Evolutionary conservation across 345 rosid genomes (phyloP), one percentile per base, ranked within the genome.

Genomic region (Euphorbia peplus): DNA sequence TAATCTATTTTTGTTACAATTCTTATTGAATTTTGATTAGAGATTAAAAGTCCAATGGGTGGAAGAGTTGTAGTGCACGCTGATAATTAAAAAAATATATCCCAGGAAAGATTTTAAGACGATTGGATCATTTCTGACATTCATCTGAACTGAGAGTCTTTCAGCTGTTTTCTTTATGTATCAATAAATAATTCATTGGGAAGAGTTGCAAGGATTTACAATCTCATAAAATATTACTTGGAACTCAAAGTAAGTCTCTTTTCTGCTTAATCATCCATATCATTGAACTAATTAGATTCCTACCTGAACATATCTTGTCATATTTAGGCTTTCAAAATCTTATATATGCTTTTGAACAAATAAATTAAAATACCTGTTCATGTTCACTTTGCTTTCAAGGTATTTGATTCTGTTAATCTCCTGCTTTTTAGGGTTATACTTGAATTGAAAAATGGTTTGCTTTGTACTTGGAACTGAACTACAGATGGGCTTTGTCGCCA

Each of bases 401-500:
- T 62, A 42, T 50, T 65, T 68, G 66, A 70, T 63, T 56, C 65
- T 71, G 56, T 56, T 35, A 35, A 67, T 64, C 65, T 75, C 55
- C 60, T 66, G 66, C 78, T 76, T 77, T 81, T 79, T 63, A 71
- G 70, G 73, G 52, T 56, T 41, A 26, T 32, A 60, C 15, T 66
- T 21, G 13, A 63, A 39, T 76, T 72, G 4, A 53, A 78, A 66
- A 74, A 50, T 61, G 60, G 47, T 46, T 62, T 50, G 73, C 75
- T 69, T 69, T 67, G 69, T 28, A 70, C 69, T 72, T 54, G 41
- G 64, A 61, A 67, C 81, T n/a, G 77, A 75, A 47, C 58, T 70
- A 67, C 84, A 80, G 80, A 63, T 80, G 57, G 80, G 25, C 67
- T 57, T 58, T 76, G 78, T 79, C 75, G 29, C 69, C 21, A 14